These are phyloP conservation scores for Liquidambar formosana DNA, from an alignment of 164 flowering plant species.

Conservation along the genomic window DNA sequence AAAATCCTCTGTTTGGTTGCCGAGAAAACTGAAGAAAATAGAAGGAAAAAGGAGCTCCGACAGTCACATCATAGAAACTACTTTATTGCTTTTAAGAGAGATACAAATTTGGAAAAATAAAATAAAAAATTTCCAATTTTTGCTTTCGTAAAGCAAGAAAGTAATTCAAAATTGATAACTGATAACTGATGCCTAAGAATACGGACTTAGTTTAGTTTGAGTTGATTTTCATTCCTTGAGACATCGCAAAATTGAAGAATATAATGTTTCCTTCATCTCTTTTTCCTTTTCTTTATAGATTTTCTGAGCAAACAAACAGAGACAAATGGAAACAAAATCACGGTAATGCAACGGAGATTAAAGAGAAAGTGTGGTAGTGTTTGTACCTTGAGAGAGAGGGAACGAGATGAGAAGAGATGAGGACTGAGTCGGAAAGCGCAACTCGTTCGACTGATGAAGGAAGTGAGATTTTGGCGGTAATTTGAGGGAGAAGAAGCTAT, in stretches of 20 bases:
- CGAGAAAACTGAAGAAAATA: background rate
- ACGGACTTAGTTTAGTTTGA: too few relatives aligned
- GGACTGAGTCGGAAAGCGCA: too few relatives aligned
- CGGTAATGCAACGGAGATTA: background rate
- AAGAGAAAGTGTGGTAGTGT: background rate
- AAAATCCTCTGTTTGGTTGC: background rate
- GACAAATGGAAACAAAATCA: background rate
- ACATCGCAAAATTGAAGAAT: background rate
- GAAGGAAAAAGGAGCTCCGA: background rate
- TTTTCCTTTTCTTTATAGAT: background rate
- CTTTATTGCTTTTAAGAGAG: too few relatives aligned
- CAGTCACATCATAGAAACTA: too few relatives aligned
- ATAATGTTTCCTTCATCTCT: background rate
- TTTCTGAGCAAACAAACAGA: slow-evolving; percentile 1
- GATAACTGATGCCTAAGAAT: too few relatives aligned
- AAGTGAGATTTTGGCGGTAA: background rate
- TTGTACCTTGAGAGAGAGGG: background rate
- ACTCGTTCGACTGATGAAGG: background rate
- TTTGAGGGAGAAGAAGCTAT: background rate
- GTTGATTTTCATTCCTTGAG: too few relatives aligned
- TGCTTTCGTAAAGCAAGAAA: too few relatives aligned
- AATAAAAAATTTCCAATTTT: too few relatives aligned
- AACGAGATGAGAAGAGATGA: background rate
- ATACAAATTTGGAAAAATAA: too few relatives aligned
- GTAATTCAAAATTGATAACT: too few relatives aligned